Conservation (phyloP, 2,329 filamentous ascomycete species). For the Penicillium palitans region DNA sequence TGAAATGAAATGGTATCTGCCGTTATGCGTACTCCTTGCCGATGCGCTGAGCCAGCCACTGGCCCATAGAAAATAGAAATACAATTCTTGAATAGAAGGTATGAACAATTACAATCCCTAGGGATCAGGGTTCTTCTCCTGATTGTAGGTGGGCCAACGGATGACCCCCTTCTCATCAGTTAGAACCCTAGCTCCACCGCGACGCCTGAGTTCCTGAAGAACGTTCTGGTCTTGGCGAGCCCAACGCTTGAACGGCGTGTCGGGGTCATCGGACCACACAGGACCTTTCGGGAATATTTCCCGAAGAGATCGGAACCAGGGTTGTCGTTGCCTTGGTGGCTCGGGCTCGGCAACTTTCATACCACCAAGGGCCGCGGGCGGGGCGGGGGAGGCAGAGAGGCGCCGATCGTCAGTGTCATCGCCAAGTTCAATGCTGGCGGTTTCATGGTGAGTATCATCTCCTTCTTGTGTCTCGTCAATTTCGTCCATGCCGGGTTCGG, state of each 20-base stretch:
- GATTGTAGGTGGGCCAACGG: slow-evolving; percentile 19
- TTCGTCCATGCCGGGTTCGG: slow-evolving; percentile 3
- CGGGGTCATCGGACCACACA: slow-evolving; percentile 35
- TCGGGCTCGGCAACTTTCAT: slow-evolving; percentile 10
- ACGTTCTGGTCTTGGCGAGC: slow-evolving; percentile 37
- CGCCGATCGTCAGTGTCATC: slow-evolving; percentile 22
- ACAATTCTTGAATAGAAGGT: neutral
- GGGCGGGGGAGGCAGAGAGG: neutral
- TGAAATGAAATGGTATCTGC: neutral
- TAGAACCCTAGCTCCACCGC: slow-evolving; percentile 28
- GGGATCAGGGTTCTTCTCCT: neutral
- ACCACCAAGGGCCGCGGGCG: neutral
- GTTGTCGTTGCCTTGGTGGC: slow-evolving; percentile 9
- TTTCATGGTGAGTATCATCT: slow-evolving; percentile 30
- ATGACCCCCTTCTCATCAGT: slow-evolving; percentile 39
- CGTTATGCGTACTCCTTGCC: neutral
- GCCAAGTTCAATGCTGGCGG: slow-evolving; percentile 42
- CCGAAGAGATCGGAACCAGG: slow-evolving; percentile 35
- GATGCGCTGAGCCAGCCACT: neutral
- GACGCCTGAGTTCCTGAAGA: slow-evolving; percentile 30
- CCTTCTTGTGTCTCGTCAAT: slow-evolving; percentile 15
- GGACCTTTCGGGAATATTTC: slow-evolving; percentile 24
- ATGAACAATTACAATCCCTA: neutral
- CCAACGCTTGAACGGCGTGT: slow-evolving; percentile 44
- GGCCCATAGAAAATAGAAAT: neutral